A percentile compares a stretch with the other conserved stretches of the same genome.
Conservation (phyloP, 225 moss, liverwort and hornwort genomes). For the Marchantia paleacea region DNA sequence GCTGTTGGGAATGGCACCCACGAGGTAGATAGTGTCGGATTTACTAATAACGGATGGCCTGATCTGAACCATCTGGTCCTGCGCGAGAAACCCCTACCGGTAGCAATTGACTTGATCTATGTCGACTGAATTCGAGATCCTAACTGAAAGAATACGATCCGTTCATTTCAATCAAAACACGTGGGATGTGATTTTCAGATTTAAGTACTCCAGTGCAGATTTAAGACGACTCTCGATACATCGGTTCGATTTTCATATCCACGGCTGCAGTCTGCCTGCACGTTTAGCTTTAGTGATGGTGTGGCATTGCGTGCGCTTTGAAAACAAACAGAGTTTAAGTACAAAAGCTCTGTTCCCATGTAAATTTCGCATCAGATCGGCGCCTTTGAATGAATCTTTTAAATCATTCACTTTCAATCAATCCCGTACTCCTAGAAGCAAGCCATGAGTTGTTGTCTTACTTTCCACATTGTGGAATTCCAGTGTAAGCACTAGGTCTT, state of each 20-base stretch:
- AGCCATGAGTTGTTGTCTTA: no score
- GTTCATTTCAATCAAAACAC: background rate
- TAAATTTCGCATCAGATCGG: no score
- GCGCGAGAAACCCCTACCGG: background rate
- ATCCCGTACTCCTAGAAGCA: no score
- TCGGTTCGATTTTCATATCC: background rate
- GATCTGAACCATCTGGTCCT: background rate
- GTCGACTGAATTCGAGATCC: background rate
- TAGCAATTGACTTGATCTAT: background rate
- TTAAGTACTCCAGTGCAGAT: background rate
- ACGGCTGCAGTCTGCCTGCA: background rate
- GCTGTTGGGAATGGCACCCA: background rate
- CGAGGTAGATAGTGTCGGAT: background rate
- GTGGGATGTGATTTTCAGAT: background rate
- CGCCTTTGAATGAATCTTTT: no score
- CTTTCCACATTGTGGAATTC: no score
- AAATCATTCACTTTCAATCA: no score
- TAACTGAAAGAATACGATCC: constrained; percentile 9
- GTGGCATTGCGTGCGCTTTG: background rate
- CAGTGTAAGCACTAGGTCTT: no score
- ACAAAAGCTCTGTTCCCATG: background rate
- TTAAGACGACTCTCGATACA: background rate
- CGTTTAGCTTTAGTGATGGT: background rate
- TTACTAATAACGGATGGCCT: background rate
- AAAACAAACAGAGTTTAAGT: background rate